These are phyloP conservation scores for Leucocoprinus leucothites DNA, from an alignment of 768 basidiomycete genomes.

Conservation along the genomic window DNA sequence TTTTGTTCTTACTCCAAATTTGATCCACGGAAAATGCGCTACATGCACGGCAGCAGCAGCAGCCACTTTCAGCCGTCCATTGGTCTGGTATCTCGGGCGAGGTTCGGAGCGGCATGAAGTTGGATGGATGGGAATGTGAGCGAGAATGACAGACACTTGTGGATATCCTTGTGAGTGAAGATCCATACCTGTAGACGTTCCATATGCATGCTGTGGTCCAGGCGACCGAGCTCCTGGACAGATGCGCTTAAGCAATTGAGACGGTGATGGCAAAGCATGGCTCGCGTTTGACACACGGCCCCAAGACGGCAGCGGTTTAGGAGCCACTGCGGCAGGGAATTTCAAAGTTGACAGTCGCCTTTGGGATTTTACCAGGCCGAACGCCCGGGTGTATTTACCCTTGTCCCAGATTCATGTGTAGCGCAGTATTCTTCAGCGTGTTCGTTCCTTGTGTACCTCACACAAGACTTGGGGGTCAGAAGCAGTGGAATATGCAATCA, in stretches of 20 bases:
- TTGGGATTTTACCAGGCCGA: too few species aligned
- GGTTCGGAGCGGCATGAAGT: neutral
- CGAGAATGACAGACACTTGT: too few species aligned
- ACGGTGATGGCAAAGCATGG: neutral
- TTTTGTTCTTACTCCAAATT: constrained; percentile 1
- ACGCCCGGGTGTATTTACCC: too few species aligned
- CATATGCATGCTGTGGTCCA: neutral
- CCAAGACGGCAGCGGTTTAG: neutral
- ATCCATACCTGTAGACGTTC: too few species aligned
- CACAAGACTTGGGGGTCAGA: too few species aligned
- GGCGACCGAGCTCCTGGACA: neutral
- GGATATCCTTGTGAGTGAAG: too few species aligned
- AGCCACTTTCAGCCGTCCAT: neutral
- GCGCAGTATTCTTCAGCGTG: too few species aligned
- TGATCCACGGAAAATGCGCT: constrained; percentile 7
- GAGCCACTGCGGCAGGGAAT: neutral
- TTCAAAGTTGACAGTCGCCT: too few species aligned
- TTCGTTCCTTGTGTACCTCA: too few species aligned
- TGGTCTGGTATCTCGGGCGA: constrained; percentile 1
- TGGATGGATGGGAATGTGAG: too few species aligned
- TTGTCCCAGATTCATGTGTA: too few species aligned
- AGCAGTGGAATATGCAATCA: too few species aligned
- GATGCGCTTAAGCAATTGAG: neutral
- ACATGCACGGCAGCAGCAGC: neutral
- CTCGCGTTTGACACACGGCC: neutral